phyloP scores from a whole-genome alignment of 805 yeast species.

The Candida namnaoensis region DNA sequence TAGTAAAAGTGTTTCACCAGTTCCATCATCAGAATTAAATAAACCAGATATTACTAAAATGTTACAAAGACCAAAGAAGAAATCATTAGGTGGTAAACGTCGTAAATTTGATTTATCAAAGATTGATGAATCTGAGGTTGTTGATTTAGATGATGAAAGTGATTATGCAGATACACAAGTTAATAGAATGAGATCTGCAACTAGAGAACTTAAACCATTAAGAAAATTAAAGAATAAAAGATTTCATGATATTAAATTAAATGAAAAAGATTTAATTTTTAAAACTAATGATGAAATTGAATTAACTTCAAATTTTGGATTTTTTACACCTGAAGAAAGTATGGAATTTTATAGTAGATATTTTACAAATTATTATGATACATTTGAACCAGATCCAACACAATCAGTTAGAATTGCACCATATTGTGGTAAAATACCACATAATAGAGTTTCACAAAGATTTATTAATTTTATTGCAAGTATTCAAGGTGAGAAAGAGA shows the following conservation, averaged over 20 bases:
- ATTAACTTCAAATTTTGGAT: constrained; percentile 8
- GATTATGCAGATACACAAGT: not conserved
- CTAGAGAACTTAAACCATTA: not conserved
- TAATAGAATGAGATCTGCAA: not conserved
- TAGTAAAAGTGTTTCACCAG: too few species aligned
- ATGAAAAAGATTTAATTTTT: constrained; percentile 5
- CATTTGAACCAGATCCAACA: not conserved
- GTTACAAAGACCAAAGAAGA: not conserved
- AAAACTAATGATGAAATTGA: constrained; percentile 1
- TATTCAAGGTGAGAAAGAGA: not conserved
- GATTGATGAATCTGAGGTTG: constrained; percentile 7
- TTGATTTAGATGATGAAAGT: constrained; percentile 8
- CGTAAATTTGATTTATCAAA: constrained; percentile 4
- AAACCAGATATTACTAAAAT: not conserved
- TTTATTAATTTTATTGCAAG: not conserved
- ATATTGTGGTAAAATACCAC: not conserved
- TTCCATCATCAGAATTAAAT: not conserved
- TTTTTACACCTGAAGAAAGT: constrained; percentile 7
- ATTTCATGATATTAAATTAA: not conserved
- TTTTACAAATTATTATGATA: constrained; percentile 1
- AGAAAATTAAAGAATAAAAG: not conserved
- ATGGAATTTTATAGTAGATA: constrained; percentile 10
- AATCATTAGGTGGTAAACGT: constrained; percentile 1
- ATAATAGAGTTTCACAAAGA: not conserved
- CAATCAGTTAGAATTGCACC: not conserved